Evolutionary conservation across 1,284 basidiomycete genomes (phyloP), one percentile per base, ranked within the genome.

Genomic region (Heterobasidion parviporum): DNA sequence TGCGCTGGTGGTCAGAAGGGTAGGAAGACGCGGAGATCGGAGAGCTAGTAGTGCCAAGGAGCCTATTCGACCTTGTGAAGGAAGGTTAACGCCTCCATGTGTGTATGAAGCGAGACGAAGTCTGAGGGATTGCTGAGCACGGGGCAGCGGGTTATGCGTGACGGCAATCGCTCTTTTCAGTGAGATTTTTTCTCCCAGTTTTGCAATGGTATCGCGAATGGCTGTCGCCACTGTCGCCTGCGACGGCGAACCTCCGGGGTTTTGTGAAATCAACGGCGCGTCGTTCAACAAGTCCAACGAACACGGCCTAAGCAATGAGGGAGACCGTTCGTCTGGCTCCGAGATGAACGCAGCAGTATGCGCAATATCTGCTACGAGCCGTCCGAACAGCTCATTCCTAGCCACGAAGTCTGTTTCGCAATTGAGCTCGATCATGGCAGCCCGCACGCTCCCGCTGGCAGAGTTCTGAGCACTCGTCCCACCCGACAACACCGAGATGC

Each of bases 331-430:
- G 32, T 59, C 65, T 14, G 76, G 74, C 57, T 92, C 87, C 0
- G 83, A 74, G 54, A 93, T 78, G 68, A 87, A 91, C 1, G 94
- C 94, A 32, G 89, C 84, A 1, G 93, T 94, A 64, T 93, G 87
- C 3, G 93, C 89, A 61, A 98, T 86, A 61, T 93, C 87, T 43
- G 80, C 77, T 12, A 90, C 87, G 34, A 96, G 80, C 57, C 79
- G 78, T 7, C 81, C 77, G 66, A 98, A 98, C 8, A 95, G 77
- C 57, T 89, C 83, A 67, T 94, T 96, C 61, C 92, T 76, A 15
- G 87, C 92, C 12, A 98, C 95, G 69, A 98, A 98, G 72, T 98
- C 95, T 46, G 95, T 98, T 75, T 98, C 95, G 76, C 95, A 98
- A 65, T 93, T 94, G 59, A 98, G 78, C 70, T 98, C 95, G 57